phyloP scores from a whole-genome alignment of 2,329 filamentous ascomycete species.

The Alternaria incomplexa region DNA sequence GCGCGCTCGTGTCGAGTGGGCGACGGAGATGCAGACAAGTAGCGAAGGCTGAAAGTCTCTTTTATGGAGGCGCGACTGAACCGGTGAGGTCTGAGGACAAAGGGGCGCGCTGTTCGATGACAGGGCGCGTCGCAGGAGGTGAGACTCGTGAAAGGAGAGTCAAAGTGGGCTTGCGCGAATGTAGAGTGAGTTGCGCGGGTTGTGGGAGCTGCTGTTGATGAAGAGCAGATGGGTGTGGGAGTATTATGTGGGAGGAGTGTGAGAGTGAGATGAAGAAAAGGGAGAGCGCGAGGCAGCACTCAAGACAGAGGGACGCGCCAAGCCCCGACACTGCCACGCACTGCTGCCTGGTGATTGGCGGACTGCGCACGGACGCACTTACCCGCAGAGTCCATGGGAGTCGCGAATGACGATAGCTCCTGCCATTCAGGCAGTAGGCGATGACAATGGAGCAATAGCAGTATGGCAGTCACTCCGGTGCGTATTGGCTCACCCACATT shows the following conservation, averaged over 20 bases:
- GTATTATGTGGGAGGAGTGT: constrained; percentile 8
- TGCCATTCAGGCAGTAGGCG: constrained; percentile 18
- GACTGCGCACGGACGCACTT: constrained; percentile 17
- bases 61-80: constrained; percentile 17
- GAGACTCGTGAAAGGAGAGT: constrained; percentile 13
- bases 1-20: constrained; percentile 18
- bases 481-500: constrained; percentile 3
- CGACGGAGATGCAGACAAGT: constrained; percentile 13
- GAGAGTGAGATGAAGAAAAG: constrained; percentile 16
- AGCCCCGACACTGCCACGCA: constrained; percentile 11
- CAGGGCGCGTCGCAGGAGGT: constrained; percentile 26
- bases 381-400: constrained; percentile 20
- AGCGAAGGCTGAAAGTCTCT: constrained; percentile 9
- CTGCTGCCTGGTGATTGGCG: constrained; percentile 6
- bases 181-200: constrained; percentile 17
- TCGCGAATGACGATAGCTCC: constrained; percentile 29
- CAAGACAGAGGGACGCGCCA: constrained; percentile 18
- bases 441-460: constrained; percentile 38
- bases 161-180: constrained; percentile 18
- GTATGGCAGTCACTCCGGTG: constrained; percentile 53
- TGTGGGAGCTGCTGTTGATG: constrained; percentile 13
- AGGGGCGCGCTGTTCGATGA: constrained; percentile 25
- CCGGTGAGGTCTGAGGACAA: constrained; percentile 11
- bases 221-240: constrained; percentile 10
- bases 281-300: constrained; percentile 19